These are phyloP conservation scores for Symbiodinium pilosum DNA, from an alignment of 73 alveolate genomes.

Conservation along the genomic window DNA sequence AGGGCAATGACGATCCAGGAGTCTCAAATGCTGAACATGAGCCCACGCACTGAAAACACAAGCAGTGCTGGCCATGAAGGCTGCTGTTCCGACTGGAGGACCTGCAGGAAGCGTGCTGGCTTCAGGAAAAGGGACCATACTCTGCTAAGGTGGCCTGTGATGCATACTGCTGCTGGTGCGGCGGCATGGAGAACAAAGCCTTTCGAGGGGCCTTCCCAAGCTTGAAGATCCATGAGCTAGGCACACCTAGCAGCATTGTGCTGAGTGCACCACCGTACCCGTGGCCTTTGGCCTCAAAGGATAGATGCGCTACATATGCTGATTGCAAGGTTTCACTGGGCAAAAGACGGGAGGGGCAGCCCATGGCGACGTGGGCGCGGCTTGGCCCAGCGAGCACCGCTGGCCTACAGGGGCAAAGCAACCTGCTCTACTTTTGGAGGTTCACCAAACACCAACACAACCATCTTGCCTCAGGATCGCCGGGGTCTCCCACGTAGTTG, in stretches of 20 bases:
- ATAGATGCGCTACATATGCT: no score
- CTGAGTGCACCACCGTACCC: not conserved
- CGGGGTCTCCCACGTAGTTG: conserved; percentile 41
- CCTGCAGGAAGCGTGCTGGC: not conserved
- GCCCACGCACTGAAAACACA: no score
- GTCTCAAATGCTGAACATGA: not conserved
- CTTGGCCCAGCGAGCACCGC: conserved; percentile 90
- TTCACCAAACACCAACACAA: no score
- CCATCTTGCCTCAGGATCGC: conserved; percentile 36
- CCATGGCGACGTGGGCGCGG: conserved; percentile 50
- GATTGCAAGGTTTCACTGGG: not conserved
- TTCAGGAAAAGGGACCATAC: not conserved
- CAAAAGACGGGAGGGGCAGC: conserved; percentile 37
- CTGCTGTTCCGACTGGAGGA: not conserved
- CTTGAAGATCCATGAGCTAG: not conserved
- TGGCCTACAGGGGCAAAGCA: not conserved
- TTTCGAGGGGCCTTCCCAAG: conserved; percentile 25
- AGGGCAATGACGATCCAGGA: not conserved
- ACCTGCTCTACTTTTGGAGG: not conserved
- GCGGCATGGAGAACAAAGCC: conserved; percentile 76
- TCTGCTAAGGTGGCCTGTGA: not conserved
- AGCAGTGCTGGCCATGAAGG: not conserved
- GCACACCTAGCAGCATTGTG: not conserved
- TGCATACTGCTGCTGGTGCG: conserved; percentile 75
- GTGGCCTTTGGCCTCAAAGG: not conserved